Evolutionary conservation across 2,329 filamentous ascomycete genomes (phyloP).

Genomic region (Xylaria sp.): DNA sequence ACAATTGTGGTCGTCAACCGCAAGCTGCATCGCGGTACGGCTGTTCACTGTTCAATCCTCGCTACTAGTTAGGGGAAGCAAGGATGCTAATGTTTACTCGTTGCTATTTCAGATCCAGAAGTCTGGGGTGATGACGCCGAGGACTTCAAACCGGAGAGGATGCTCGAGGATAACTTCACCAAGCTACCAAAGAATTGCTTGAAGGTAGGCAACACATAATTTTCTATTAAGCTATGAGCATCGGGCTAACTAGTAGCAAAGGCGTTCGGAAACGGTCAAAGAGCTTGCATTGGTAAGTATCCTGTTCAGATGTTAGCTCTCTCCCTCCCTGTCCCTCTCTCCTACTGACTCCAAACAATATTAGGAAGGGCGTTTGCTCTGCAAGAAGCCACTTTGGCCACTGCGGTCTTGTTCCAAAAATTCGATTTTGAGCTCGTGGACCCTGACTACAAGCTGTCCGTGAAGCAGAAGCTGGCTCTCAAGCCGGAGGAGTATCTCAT

Average conservation of each 20-base stretch:
- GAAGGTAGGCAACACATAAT: too few relatives aligned
- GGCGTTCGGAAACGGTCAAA: constrained; percentile 14
- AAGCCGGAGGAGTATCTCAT: constrained; percentile 17
- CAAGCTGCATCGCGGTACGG: constrained; percentile 43
- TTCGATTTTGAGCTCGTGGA: constrained; percentile 19
- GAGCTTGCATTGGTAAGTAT: constrained; percentile 12
- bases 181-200: constrained; percentile 28
- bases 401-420: constrained; percentile 17
- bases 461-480: constrained; percentile 5
- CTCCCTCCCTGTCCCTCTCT: too few relatives aligned
- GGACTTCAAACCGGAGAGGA: constrained; percentile 49
- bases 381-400: constrained; percentile 16
- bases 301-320: background rate
- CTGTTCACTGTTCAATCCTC: too few relatives aligned
- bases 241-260: too few relatives aligned
- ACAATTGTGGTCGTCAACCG: constrained; percentile 37
- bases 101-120: too few relatives aligned
- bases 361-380: constrained; percentile 12
- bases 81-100: too few relatives aligned
- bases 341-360: too few relatives aligned
- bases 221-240: too few relatives aligned
- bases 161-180: constrained; percentile 47
- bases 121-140: constrained; percentile 49
- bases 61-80: too few relatives aligned
- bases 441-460: constrained; percentile 12